Evolutionary conservation across 2,329 filamentous ascomycete genomes (phyloP), one percentile per base, ranked within the genome.

Genomic region (Endoconidiophora laricicola): DNA sequence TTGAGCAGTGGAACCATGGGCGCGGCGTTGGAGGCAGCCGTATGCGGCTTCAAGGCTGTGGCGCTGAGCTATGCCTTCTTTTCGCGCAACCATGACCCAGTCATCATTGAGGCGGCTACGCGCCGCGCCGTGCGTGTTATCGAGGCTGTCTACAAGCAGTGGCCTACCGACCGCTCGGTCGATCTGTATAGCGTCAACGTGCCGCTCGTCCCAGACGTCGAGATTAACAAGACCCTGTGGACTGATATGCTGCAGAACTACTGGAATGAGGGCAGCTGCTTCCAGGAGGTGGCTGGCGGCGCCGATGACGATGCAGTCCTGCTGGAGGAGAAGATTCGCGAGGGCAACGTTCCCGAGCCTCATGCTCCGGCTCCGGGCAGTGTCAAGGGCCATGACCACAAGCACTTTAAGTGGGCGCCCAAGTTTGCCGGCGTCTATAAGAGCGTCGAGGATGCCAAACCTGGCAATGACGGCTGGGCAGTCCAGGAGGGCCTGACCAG

Each of bases 381-480:
- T 18, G 67, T 68, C 46, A 66, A 65, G 43, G 67, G 72, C 26
- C 80, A 86, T 61, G 74, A 70, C 50, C 86, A 94, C 64, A 86
- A 84, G 62, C 84, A 93, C 65, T 96, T 95, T 71, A 93, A 90
- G 66, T 96, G 91, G 91, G 79, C 84, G 44, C 91, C 90, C 2
- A 78, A 77, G 55, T 91, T 96, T 64, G 72, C 76, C 33, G 88
- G 94, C 63, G 86, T 96, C 2, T 86, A 86, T 63, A 77, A 83
- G 61, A 88, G 83, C 57, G 87, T 95, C n/a, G 78, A 87, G 57
- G 76, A 82, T 56, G 79, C 81, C 38, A 69, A 71, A 29, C 83
- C 85, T 3, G 87, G 87, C 3, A 93, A 86, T 60, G 91, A 98
- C 65, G 91, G 90, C 4, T 95, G 90, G 86, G 81, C 81, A 36